These are phyloP conservation scores for Cryphonectria carpinicola DNA, from an alignment of 2,329 filamentous ascomycete species.

Conservation along the genomic window DNA sequence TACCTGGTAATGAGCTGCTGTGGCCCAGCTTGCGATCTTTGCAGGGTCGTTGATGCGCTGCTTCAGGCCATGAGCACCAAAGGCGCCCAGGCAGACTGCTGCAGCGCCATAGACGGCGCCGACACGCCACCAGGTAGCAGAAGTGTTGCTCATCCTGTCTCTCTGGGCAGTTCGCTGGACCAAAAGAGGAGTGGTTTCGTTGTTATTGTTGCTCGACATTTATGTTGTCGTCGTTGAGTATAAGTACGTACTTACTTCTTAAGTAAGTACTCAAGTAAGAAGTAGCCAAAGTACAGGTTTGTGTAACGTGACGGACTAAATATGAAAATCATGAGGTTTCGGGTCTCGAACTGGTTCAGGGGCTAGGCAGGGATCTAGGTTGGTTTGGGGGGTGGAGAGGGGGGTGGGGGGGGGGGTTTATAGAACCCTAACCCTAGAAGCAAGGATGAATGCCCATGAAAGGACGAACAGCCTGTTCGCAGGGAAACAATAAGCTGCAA, in stretches of 20 bases:
- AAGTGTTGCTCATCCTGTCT: slow-evolving; percentile 38
- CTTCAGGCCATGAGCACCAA: slow-evolving; percentile 71
- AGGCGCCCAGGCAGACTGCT: slow-evolving; percentile 65
- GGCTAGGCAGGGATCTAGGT: background rate
- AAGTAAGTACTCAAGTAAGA: too few species aligned
- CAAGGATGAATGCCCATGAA: background rate
- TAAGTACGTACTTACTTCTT: background rate
- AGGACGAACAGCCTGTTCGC: background rate
- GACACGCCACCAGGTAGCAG: slow-evolving; percentile 55
- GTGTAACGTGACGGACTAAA: background rate
- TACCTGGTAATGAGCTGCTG: slow-evolving; percentile 71
- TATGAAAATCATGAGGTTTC: background rate
- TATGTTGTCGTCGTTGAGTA: background rate
- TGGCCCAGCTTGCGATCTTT: slow-evolving; percentile 63
- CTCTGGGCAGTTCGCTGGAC: background rate
- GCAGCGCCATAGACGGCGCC: slow-evolving; percentile 66
- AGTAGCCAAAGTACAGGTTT: background rate
- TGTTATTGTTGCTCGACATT: slow-evolving; percentile 4
- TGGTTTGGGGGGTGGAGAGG: too few species aligned
- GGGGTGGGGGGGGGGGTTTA: too few species aligned
- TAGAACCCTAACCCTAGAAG: background rate
- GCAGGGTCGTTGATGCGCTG: slow-evolving; percentile 61
- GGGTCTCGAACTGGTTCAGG: background rate
- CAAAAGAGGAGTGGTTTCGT: slow-evolving; percentile 16
- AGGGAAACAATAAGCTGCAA: background rate